These are phyloP conservation scores for Salvia splendens DNA, from an alignment of 257 asterid species.

Conservation along the genomic window DNA sequence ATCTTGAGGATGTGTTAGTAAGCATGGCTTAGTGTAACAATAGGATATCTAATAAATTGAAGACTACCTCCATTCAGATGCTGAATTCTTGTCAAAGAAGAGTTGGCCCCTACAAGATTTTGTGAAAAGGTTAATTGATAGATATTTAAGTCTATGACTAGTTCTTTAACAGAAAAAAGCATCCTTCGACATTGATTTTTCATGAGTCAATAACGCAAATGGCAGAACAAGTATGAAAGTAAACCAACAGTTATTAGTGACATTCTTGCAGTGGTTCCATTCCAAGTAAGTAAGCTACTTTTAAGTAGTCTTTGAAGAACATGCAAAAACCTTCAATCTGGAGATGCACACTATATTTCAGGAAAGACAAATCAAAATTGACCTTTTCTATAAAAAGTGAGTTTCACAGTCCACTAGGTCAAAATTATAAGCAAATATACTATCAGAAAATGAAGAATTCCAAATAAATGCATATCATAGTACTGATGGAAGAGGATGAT, in stretches of 20 bases:
- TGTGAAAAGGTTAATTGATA: neutral
- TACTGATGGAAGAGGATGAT: slow-evolving; percentile 1
- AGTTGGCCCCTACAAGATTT: slow-evolving; percentile 45
- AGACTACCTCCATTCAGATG: slow-evolving; percentile 38
- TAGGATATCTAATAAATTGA: slow-evolving; percentile 29
- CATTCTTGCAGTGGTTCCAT: neutral
- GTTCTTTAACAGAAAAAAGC: slow-evolving; percentile 14
- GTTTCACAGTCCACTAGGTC: neutral
- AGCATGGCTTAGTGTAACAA: slow-evolving; percentile 1
- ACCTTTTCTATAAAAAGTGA: neutral
- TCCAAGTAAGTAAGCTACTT: slow-evolving; percentile 2
- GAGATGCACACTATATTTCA: neutral
- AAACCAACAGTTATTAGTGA: slow-evolving; percentile 1
- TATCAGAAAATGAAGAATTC: neutral
- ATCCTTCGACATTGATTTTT: neutral
- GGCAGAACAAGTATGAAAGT: slow-evolving; percentile 14
- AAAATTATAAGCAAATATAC: neutral
- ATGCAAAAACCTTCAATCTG: too few species aligned
- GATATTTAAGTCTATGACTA: slow-evolving; percentile 3
- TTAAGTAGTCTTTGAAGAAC: too few species aligned
- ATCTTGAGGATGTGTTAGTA: neutral
- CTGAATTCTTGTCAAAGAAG: slow-evolving; percentile 52
- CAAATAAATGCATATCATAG: neutral
- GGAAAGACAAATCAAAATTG: neutral
- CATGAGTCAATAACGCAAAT: slow-evolving; percentile 10